Percentiles rank a stretch among this genome's conserved stretches.
Conservation (phyloP, 2,329 filamentous ascomycete genomes). For the Fusarium longipes region DNA sequence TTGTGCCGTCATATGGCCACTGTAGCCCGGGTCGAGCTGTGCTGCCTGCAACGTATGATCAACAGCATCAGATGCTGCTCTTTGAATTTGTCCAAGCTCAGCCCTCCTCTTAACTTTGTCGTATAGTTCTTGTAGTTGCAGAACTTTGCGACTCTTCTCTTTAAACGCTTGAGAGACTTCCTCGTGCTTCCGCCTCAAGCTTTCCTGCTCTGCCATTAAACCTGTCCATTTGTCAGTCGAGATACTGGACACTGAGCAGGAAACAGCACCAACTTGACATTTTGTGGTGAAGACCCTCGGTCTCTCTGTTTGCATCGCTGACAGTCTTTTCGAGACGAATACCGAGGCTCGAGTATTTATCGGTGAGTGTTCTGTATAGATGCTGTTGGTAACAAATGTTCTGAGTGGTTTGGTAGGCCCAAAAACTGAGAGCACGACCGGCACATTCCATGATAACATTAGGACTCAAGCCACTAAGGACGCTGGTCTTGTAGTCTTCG, state of each 20-base stretch:
- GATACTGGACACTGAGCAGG: neutral
- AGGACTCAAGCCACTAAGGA: constrained; percentile 85
- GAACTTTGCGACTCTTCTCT: constrained; percentile 76
- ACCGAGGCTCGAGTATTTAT: constrained; percentile 75
- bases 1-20: constrained; percentile 3
- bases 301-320: constrained; percentile 79
- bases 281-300: constrained; percentile 72
- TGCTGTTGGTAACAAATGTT: constrained; percentile 86
- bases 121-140: constrained; percentile 75
- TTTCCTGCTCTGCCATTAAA: constrained; percentile 70
- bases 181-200: constrained; percentile 75
- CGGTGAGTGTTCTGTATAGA: constrained; percentile 75
- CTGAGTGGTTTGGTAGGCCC: constrained; percentile 86
- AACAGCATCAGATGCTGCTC: constrained; percentile 62
- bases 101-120: constrained; percentile 68
- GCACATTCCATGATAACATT: constrained; percentile 88
- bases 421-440: constrained; percentile 81
- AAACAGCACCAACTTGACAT: constrained; percentile 63
- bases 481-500: constrained; percentile 90
- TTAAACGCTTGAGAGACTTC: constrained; percentile 74
- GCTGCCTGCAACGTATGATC: constrained; percentile 44
- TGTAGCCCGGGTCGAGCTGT: constrained; percentile 19
- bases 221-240: constrained; percentile 49
- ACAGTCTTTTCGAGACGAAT: constrained; percentile 78
- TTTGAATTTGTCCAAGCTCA: constrained; percentile 65